These are phyloP conservation scores for Triticum aestivum DNA, from an alignment of 176 grass and related monocot species.

Conservation along the genomic window DNA sequence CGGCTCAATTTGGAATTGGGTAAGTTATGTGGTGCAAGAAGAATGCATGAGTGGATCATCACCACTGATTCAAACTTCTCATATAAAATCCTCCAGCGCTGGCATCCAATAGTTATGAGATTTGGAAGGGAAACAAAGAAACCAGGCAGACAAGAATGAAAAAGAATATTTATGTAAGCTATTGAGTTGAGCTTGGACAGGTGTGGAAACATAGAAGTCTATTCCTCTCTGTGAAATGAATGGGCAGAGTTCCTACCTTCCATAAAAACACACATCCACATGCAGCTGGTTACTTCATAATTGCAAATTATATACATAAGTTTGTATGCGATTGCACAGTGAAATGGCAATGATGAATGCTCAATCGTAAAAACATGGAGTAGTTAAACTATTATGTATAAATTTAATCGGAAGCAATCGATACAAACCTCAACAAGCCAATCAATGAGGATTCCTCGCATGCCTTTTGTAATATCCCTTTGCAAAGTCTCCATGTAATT, in stretches of 20 bases:
- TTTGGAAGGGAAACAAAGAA: not conserved
- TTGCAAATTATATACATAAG: not conserved
- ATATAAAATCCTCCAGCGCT: conserved; percentile 19
- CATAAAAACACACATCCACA: not conserved
- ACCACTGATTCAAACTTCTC: conserved; percentile 6
- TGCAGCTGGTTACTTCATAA: not conserved
- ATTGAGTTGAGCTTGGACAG: not conserved
- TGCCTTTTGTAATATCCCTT: conserved; percentile 39
- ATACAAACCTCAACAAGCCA: conserved; percentile 74
- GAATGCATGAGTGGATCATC: not conserved
- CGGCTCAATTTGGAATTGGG: not conserved
- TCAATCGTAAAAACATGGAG: not conserved
- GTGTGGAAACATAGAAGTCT: not conserved
- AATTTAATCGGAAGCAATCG: conserved; percentile 11
- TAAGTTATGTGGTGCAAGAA: not conserved
- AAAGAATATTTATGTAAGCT: conserved; percentile 17
- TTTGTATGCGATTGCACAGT: not conserved
- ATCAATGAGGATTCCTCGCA: conserved; percentile 65
- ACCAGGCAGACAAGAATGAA: not conserved
- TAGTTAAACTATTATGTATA: not conserved
- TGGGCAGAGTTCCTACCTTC: not conserved
- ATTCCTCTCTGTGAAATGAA: not conserved
- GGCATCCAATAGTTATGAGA: conserved; percentile 8
- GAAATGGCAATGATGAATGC: conserved; percentile 14
- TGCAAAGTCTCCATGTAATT: conserved; percentile 53